A percentile compares a stretch with the other conserved stretches of the same genome.
Conservation (phyloP, 345 rosid genomes). For the Odontarrhena argentea region DNA sequence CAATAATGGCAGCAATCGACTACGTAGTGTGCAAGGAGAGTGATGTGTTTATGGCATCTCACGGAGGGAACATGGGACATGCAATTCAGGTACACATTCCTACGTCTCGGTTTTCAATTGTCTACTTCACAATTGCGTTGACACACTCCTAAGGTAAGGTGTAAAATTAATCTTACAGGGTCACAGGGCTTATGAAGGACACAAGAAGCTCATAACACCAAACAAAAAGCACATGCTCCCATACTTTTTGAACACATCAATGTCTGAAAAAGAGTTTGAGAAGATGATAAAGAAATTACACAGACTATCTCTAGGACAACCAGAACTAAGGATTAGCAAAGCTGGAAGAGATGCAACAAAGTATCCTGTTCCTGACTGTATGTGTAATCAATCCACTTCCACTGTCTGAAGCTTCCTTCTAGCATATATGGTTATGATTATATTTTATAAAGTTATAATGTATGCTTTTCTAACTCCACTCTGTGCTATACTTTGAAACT, state of each 20-base stretch:
- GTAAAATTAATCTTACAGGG: conserved; percentile 54
- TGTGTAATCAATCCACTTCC: conserved; percentile 57
- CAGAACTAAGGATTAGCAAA: conserved; percentile 72
- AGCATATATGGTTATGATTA: conserved; percentile 4
- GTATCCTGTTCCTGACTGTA: conserved; percentile 84
- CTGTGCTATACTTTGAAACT: background rate
- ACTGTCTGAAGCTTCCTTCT: conserved; percentile 9
- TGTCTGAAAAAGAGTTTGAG: conserved; percentile 69
- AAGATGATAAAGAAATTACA: conserved; percentile 71
- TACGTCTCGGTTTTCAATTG: background rate
- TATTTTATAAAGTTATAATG: background rate
- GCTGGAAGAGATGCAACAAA: conserved; percentile 84
- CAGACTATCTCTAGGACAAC: conserved; percentile 79
- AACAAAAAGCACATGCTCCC: conserved; percentile 95
- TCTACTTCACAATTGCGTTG: background rate
- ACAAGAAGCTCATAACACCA: conserved; percentile 87
- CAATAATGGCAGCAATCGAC: conserved; percentile 88
- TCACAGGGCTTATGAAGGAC: conserved; percentile 79
- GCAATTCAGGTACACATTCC: conserved; percentile 67
- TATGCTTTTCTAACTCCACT: conserved; percentile 3
- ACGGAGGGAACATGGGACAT: conserved; percentile 98
- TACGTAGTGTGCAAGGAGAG: conserved; percentile 76
- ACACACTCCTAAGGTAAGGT: conserved; percentile 1
- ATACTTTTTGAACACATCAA: conserved; percentile 65
- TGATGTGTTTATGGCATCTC: conserved; percentile 97